Conservation (phyloP, 2,329 filamentous ascomycete genomes). For the Ceratocystis colombiana region DNA sequence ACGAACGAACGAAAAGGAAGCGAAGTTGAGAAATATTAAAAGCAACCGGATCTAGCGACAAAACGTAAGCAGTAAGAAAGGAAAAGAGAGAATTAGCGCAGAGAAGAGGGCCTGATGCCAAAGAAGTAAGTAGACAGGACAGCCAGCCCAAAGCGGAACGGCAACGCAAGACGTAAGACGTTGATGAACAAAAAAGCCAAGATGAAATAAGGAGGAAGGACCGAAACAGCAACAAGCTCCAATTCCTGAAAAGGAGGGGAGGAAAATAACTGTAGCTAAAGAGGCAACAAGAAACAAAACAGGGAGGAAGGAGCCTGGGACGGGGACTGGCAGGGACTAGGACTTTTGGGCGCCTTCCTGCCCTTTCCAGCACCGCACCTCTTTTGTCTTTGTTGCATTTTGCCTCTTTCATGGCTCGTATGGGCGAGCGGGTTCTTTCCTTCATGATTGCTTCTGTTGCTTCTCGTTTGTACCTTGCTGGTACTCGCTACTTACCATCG, state of each 20-base stretch:
- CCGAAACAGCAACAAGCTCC: too few relatives aligned
- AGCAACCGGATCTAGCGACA: constrained; percentile 4
- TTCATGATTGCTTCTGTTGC: too few relatives aligned
- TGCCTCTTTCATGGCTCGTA: neutral
- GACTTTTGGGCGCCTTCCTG: neutral
- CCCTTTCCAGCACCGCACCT: neutral
- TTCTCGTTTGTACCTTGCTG: neutral
- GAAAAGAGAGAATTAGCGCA: constrained; percentile 3
- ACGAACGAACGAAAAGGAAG: neutral
- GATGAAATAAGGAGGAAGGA: constrained; percentile 2
- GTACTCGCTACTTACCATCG: too few relatives aligned
- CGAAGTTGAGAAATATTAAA: constrained; percentile 16
- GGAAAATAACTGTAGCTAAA: neutral
- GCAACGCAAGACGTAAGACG: constrained; percentile 1
- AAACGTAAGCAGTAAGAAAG: constrained; percentile 26
- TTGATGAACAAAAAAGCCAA: neutral
- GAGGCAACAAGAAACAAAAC: neutral
- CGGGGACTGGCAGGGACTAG: neutral
- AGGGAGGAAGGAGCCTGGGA: neutral
- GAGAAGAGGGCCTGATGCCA: neutral
- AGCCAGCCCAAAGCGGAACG: neutral
- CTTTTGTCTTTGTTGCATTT: neutral
- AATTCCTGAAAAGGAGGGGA: neutral
- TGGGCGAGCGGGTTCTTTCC: too few relatives aligned
- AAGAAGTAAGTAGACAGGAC: neutral